These are phyloP conservation scores for Kwoniella europaea DNA, from an alignment of 768 basidiomycete genomes.

Conservation along the genomic window DNA sequence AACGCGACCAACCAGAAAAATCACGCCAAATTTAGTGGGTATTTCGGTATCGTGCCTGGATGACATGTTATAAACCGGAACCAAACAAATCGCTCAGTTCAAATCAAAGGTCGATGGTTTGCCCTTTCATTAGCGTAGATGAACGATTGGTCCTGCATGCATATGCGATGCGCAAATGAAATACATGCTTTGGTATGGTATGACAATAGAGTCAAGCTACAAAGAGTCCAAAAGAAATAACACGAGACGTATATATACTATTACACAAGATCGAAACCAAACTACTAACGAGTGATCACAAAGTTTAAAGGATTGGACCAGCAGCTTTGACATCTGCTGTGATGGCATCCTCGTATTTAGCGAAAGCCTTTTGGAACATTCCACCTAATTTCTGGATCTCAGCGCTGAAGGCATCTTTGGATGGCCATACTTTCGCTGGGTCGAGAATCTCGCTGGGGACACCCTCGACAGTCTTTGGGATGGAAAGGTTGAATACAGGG, in stretches of 20 bases:
- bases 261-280: not conserved
- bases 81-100: not conserved
- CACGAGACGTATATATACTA: not conserved
- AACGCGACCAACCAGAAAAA: not conserved
- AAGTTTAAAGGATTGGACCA: slow-evolving; percentile 65
- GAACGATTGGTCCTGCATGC: not conserved
- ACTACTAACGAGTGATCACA: not conserved
- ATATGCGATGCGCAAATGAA: not conserved
- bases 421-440: slow-evolving; percentile 82
- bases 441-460: slow-evolving; percentile 91
- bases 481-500: slow-evolving; percentile 75
- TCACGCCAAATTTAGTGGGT: not conserved
- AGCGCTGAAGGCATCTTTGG: slow-evolving; percentile 85
- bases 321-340: slow-evolving; percentile 77
- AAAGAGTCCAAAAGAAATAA: slow-evolving; percentile 6
- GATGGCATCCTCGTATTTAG: slow-evolving; percentile 85
- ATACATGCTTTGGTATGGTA: slow-evolving; percentile 8
- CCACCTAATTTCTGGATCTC: slow-evolving; percentile 84
- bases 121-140: too few relatives aligned
- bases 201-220: slow-evolving; percentile 19
- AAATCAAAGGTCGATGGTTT: not conserved
- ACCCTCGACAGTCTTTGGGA: slow-evolving; percentile 81
- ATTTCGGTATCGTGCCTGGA: not conserved
- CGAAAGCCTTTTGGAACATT: slow-evolving; percentile 95
- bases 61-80: not conserved